Conservation (phyloP, 352 stramenopile species). For the Thalassiosira allenii region DNA sequence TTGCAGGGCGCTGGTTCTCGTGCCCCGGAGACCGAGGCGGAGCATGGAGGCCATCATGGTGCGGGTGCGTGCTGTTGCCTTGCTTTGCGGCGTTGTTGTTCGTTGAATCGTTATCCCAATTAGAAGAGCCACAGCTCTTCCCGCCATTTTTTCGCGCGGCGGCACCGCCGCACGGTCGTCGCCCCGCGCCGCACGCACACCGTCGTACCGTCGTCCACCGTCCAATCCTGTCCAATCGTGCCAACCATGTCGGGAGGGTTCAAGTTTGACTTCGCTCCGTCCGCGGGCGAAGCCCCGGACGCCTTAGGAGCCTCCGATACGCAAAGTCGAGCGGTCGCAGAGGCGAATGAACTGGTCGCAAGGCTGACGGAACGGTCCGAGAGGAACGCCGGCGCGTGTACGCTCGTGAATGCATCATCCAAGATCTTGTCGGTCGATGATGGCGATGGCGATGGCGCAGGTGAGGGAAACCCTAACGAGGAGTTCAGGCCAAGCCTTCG, state of each 20-base stretch:
- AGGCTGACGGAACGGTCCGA: slow-evolving; percentile 11
- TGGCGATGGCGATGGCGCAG: background rate
- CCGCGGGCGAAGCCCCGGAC: background rate
- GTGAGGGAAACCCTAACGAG: background rate
- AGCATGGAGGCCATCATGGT: slow-evolving; percentile 42
- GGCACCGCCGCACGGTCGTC: too few relatives aligned
- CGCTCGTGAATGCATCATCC: slow-evolving; percentile 2
- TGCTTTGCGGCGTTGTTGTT: background rate
- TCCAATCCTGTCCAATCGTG: too few relatives aligned
- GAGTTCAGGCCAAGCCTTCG: background rate
- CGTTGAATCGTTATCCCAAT: too few relatives aligned
- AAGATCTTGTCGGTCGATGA: background rate
- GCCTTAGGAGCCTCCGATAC: background rate
- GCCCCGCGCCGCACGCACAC: too few relatives aligned
- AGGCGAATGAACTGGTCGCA: slow-evolving; percentile 3
- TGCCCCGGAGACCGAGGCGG: slow-evolving; percentile 13
- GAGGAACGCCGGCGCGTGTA: slow-evolving; percentile 11
- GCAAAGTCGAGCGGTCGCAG: background rate
- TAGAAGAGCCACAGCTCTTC: too few relatives aligned
- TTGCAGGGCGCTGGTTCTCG: slow-evolving; percentile 12
- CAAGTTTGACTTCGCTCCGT: slow-evolving; percentile 48
- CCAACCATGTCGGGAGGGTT: too few relatives aligned
- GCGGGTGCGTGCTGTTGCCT: background rate
- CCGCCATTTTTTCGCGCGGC: too few relatives aligned
- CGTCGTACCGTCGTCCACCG: too few relatives aligned